Conservation (phyloP, 2,329 filamentous ascomycete genomes). For the Gyromitra esculenta region DNA sequence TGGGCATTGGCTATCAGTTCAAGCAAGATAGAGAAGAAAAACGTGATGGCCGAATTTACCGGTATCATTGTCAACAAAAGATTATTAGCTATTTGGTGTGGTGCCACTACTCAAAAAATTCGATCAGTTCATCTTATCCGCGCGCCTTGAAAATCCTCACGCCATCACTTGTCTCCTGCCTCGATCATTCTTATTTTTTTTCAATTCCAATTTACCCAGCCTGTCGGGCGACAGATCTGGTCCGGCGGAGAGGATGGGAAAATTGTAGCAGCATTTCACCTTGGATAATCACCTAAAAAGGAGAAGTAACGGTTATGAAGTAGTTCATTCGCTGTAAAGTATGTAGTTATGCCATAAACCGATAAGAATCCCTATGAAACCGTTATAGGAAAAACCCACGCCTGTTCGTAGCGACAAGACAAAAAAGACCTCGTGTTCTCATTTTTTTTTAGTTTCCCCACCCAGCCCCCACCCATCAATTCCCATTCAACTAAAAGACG, state of each 20-base stretch:
- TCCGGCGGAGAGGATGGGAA: slow-evolving; percentile 13
- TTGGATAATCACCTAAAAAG: slow-evolving; percentile 8
- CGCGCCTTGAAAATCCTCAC: slow-evolving; percentile 38
- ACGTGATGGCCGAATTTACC: background rate
- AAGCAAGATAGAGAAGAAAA: slow-evolving; percentile 19
- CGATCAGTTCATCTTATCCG: slow-evolving; percentile 47
- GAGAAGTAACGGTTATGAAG: slow-evolving; percentile 16
- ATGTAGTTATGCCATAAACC: slow-evolving; percentile 47
- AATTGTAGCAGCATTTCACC: slow-evolving; percentile 22
- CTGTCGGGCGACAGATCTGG: slow-evolving; percentile 46
- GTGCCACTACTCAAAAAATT: slow-evolving; percentile 37
- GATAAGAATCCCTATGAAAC: slow-evolving; percentile 49
- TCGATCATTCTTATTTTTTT: slow-evolving; percentile 35
- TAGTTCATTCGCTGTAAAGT: slow-evolving; percentile 38
- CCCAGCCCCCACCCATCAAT: slow-evolving; percentile 32
- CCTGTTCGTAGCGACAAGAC: slow-evolving; percentile 45
- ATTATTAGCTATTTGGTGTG: slow-evolving; percentile 26
- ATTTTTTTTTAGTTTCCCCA: slow-evolving; percentile 44
- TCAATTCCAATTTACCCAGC: slow-evolving; percentile 45
- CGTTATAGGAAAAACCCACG: slow-evolving; percentile 48
- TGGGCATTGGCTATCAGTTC: background rate
- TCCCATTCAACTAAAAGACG: slow-evolving; percentile 48
- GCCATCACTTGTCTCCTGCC: slow-evolving; percentile 34
- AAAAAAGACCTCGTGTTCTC: slow-evolving; percentile 43
- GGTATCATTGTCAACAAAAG: slow-evolving; percentile 18